These are phyloP conservation scores for Talaromyces sp. DNA, from an alignment of 2,329 filamentous ascomycete genomes.

Conservation along the genomic window DNA sequence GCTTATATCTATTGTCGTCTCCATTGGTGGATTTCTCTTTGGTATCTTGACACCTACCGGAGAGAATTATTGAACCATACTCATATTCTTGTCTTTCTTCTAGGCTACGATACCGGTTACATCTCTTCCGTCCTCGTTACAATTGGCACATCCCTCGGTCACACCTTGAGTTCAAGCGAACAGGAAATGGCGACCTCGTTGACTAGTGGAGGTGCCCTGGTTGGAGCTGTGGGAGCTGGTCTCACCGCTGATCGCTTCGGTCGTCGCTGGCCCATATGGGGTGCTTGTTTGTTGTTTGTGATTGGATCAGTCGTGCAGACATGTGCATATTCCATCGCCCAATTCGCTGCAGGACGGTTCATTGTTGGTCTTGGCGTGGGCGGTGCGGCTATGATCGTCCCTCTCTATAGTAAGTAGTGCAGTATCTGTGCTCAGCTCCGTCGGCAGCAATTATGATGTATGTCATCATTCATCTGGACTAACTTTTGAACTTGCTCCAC, in stretches of 20 bases:
- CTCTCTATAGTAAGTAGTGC: slow-evolving; percentile 26
- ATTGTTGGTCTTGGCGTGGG: slow-evolving; percentile 54
- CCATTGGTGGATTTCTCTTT: slow-evolving; percentile 15
- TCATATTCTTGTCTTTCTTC: not conserved
- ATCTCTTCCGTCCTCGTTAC: slow-evolving; percentile 18
- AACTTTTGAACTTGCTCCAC: not conserved
- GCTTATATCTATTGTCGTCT: slow-evolving; percentile 17
- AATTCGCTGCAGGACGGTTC: slow-evolving; percentile 50
- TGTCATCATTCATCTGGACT: not conserved
- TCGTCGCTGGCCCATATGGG: slow-evolving; percentile 26
- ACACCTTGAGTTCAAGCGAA: slow-evolving; percentile 12
- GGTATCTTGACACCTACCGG: not conserved
- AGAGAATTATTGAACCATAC: not conserved
- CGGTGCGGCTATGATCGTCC: slow-evolving; percentile 51
- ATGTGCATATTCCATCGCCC: slow-evolving; percentile 38
- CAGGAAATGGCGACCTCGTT: slow-evolving; percentile 20
- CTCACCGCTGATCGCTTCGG: slow-evolving; percentile 32
- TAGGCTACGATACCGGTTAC: slow-evolving; percentile 19
- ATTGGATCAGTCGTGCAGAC: slow-evolving; percentile 42
- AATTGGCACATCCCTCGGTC: slow-evolving; percentile 13
- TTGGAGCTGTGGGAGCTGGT: slow-evolving; percentile 45
- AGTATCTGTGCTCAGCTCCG: not conserved
- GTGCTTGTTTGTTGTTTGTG: slow-evolving; percentile 43
- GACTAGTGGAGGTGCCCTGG: slow-evolving; percentile 46
- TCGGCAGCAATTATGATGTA: too few species aligned